Base-by-base conservation (phyloP, 495 filamentous ascomycete genomes). In the Hyaloscypha bicolor region DNA sequence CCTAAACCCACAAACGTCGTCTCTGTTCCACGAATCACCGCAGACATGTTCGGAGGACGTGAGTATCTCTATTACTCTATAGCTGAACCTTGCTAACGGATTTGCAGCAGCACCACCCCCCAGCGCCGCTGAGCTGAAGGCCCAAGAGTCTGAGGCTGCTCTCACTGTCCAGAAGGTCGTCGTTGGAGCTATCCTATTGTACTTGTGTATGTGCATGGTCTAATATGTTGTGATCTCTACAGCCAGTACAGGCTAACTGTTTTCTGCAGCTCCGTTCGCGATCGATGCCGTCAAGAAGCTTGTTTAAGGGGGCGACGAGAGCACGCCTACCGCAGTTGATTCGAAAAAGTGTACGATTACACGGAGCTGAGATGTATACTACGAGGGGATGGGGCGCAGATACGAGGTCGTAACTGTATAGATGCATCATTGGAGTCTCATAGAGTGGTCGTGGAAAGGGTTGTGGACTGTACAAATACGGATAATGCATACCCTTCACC, bases 201-300 rank as follows among this genome's bases (percentile, higher is more conserved):
- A 97, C 79, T 80, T 97, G 60, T 94, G 93, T 97, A 87, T 71
- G 90, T 78, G 25, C 39, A 21, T 39, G 8, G 31, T 16, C 42
- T 19, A 12, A 0, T 37, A 19, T 42, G 4, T 14, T 58, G 14
- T 30, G 30, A 16, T 29, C 53, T 22, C 22, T 6, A 21, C 16
- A 9, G 45, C 21, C 63, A 58, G 35, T 31, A 25, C 52, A 33
- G 2, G 5, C n/a, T 22, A 33, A 60, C 29, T 37, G 31, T 22
- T 52, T 9, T 25, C 9, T 71, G 9, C 67, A 95, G 93, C 91
- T 62, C 93, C 93, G 64, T 96, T 96, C 79, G 85, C 88, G 67
- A 79, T 96, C 77, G 91, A 95, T 70, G 91, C 88, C 72, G 83
- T 90, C 69, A 86, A 79, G 72, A 91, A 90, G 76, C 80, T 95